Evolutionary conservation across 75 land plant species (phyloP).

Genomic region (Cupressus sempervirens): DNA sequence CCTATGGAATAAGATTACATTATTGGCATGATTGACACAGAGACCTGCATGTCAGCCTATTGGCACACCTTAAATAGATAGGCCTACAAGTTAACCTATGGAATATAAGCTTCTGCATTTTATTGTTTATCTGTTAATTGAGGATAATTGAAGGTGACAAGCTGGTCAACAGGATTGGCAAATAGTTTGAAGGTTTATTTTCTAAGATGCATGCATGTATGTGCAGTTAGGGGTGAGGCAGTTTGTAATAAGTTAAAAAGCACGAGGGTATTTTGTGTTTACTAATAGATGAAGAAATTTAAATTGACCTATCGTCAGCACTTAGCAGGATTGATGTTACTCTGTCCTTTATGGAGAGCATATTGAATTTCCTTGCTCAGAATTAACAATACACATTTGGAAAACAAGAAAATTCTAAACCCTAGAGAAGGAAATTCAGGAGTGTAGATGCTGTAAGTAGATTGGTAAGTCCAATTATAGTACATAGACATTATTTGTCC

Average conservation of each 20-base stretch:
- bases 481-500: neutral
- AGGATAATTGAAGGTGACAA: neutral
- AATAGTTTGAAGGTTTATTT: neutral
- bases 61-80: too few species aligned
- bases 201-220: neutral
- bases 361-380: neutral
- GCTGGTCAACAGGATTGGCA: neutral
- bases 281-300: neutral
- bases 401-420: neutral
- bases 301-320: neutral
- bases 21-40: too few species aligned
- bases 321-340: neutral
- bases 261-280: neutral
- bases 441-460: neutral
- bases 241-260: too few species aligned
- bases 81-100: neutral
- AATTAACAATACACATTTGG: neutral
- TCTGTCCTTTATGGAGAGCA: neutral
- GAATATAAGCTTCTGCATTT: neutral
- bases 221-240: neutral
- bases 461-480: neutral
- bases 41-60: too few species aligned
- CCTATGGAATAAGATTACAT: too few species aligned
- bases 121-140: neutral
- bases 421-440: neutral